phyloP scores from a whole-genome alignment of 164 flowering plant species.

The Warburgia ugandensis region DNA sequence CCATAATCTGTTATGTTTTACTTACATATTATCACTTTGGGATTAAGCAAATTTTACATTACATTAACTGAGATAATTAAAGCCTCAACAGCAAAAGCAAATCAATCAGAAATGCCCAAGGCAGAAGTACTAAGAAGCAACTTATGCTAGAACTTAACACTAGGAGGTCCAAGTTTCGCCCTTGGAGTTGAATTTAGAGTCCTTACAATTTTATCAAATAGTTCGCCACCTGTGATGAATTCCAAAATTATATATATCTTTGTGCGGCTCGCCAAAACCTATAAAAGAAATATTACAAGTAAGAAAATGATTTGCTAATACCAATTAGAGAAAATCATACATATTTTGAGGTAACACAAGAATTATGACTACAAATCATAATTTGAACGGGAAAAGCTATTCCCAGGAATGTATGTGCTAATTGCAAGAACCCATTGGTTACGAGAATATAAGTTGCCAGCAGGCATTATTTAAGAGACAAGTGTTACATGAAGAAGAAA shows the following conservation, averaged over 20 bases:
- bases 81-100: too few relatives aligned
- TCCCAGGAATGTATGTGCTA: too few relatives aligned
- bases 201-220: slow-evolving; percentile 97
- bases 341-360: background rate
- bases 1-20: too few relatives aligned
- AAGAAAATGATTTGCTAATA: slow-evolving; percentile 2
- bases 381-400: too few relatives aligned
- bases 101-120: too few relatives aligned
- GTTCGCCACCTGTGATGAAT: slow-evolving; percentile 95
- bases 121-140: background rate
- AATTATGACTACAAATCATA: background rate
- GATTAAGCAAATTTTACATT: too few relatives aligned
- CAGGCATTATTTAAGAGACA: too few relatives aligned
- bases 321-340: background rate
- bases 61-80: too few relatives aligned
- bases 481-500: too few relatives aligned
- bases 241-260: slow-evolving; percentile 96
- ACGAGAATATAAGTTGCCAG: too few relatives aligned
- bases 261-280: slow-evolving; percentile 98
- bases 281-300: slow-evolving; percentile 2
- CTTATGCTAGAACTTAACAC: background rate
- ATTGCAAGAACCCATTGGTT: too few relatives aligned
- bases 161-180: background rate
- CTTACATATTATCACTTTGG: too few relatives aligned
- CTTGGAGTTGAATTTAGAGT: slow-evolving; percentile 8